These are phyloP conservation scores for Nemania diffusa DNA, from an alignment of 2,329 filamentous ascomycete species.

Conservation along the genomic window DNA sequence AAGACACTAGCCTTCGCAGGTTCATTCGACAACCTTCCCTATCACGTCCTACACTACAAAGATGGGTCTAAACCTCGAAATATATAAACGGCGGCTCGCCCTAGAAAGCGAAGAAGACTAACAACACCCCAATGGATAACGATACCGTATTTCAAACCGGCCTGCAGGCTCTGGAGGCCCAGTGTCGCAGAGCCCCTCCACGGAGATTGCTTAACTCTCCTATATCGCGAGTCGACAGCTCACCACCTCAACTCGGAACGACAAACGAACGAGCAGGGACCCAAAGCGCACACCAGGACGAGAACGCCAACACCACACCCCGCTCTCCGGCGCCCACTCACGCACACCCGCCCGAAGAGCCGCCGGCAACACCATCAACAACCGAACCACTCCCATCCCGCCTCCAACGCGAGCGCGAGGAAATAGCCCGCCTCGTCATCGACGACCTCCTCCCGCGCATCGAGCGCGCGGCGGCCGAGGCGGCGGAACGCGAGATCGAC, in stretches of 20 bases:
- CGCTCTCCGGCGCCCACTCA: not conserved
- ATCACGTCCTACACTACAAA: no score
- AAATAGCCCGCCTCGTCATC: constrained; percentile 1
- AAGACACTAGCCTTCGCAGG: no score
- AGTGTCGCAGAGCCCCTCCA: not conserved
- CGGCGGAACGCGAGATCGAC: constrained; percentile 17
- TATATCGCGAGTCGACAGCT: no score
- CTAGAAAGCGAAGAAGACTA: not conserved
- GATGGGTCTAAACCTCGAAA: not conserved
- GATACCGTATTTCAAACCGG: not conserved
- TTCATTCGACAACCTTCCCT: no score
- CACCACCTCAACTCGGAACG: not conserved
- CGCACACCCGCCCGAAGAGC: not conserved
- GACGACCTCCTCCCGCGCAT: constrained; percentile 6
- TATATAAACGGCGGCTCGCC: not conserved
- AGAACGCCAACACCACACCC: not conserved
- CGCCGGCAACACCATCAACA: not conserved
- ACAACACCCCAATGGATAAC: not conserved
- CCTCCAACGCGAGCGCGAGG: constrained; percentile 2
- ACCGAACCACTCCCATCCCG: not conserved
- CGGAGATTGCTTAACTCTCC: no score
- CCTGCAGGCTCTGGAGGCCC: not conserved
- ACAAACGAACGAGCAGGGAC: not conserved
- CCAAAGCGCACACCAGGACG: not conserved
- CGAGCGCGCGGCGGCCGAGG: not conserved